phyloP scores from a whole-genome alignment of 352 stramenopile species.

The Globisporangium echinulatum region DNA sequence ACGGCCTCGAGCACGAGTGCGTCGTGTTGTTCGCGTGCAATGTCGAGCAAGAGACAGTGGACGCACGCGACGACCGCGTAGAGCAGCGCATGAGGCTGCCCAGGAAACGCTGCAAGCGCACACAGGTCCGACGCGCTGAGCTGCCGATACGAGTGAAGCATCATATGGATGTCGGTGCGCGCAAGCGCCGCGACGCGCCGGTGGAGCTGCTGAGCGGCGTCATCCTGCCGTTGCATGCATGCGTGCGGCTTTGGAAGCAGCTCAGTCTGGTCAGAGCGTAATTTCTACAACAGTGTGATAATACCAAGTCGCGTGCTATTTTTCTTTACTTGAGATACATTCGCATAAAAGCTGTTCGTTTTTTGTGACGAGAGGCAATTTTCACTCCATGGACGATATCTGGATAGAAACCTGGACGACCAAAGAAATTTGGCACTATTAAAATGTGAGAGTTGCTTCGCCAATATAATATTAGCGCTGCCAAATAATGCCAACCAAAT shows the following conservation, averaged over 20 bases:
- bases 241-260: background rate
- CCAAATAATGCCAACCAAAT: no score
- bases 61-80: constrained; percentile 25
- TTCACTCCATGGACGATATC: no score
- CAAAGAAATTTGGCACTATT: no score
- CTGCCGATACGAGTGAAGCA: constrained; percentile 19
- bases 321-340: no score
- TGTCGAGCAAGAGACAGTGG: constrained; percentile 38
- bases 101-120: constrained; percentile 31
- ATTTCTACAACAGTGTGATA: no score
- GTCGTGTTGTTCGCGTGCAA: constrained; percentile 10
- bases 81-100: constrained; percentile 35
- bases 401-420: no score
- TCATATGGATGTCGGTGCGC: background rate
- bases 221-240: constrained; percentile 1
- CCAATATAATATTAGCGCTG: no score
- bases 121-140: constrained; percentile 37
- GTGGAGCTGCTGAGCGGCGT: background rate
- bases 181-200: background rate
- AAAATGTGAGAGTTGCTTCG: no score
- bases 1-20: constrained; percentile 18
- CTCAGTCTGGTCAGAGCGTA: no score
- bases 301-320: no score
- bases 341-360: no score
- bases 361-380: no score